These are phyloP conservation scores for Penicillium parvum DNA, from an alignment of 495 filamentous ascomycete genomes.

Conservation along the genomic window DNA sequence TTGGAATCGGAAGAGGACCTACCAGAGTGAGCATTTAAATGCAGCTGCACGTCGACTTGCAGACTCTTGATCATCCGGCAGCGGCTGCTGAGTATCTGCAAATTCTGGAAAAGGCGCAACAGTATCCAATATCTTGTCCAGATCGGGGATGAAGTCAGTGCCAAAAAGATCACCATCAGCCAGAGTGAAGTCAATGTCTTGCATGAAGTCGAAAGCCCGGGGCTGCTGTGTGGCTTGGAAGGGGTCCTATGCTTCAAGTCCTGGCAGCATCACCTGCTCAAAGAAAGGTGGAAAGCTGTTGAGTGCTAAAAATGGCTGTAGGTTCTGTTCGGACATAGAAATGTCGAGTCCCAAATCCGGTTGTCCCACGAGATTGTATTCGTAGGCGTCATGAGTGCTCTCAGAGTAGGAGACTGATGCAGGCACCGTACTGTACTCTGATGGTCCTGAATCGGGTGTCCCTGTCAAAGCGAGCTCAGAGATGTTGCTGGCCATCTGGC, in stretches of 20 bases:
- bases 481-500: background rate
- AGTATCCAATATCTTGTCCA: constrained; percentile 20
- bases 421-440: constrained; percentile 3
- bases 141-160: constrained; percentile 17
- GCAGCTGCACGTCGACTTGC: constrained; percentile 21
- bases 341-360: constrained; percentile 1
- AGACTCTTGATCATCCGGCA: constrained; percentile 13
- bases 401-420: constrained; percentile 4
- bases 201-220: constrained; percentile 26
- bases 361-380: background rate
- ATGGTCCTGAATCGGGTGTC: constrained; percentile 10
- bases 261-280: constrained; percentile 25
- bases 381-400: constrained; percentile 1
- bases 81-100: constrained; percentile 3
- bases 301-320: background rate
- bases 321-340: background rate
- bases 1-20: background rate
- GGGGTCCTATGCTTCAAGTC: background rate
- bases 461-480: background rate
- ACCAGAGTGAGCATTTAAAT: constrained; percentile 26
- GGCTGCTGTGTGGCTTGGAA: constrained; percentile 18
- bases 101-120: constrained; percentile 1
- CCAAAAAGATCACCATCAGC: constrained; percentile 20
- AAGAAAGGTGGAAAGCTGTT: constrained; percentile 25
- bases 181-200: constrained; percentile 16